These are phyloP conservation scores for Pichia californica DNA, from an alignment of 805 yeast genomes.

Conservation along the genomic window DNA sequence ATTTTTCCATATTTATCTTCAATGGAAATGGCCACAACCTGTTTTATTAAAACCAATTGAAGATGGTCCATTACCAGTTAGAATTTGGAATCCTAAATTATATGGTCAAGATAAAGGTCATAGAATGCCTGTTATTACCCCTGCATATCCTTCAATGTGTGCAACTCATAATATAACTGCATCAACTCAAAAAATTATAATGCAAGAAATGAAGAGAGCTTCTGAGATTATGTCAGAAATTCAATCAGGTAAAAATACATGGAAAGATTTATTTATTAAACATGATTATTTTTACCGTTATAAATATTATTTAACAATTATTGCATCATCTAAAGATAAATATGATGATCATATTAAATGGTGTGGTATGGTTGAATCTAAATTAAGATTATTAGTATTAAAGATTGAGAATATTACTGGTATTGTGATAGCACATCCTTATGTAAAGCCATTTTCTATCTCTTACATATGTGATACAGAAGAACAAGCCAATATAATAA, in stretches of 20 bases:
- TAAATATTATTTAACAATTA: constrained; percentile 78
- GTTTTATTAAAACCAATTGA: constrained; percentile 88
- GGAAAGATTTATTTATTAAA: constrained; percentile 71
- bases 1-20: constrained; percentile 76
- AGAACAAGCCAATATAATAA: constrained; percentile 30
- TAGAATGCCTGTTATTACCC: constrained; percentile 96
- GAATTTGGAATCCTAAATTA: constrained; percentile 93
- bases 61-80: constrained; percentile 93
- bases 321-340: constrained; percentile 66
- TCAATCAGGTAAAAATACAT: constrained; percentile 50
- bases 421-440: constrained; percentile 83
- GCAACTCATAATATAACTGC: constrained; percentile 93
- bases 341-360: constrained; percentile 83
- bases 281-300: constrained; percentile 80
- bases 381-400: constrained; percentile 70
- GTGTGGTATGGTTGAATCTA: constrained; percentile 91
- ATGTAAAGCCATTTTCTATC: constrained; percentile 64
- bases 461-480: constrained; percentile 39
- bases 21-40: constrained; percentile 99
- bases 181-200: constrained; percentile 78
- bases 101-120: constrained; percentile 88
- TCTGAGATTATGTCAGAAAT: constrained; percentile 64
- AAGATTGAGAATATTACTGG: constrained; percentile 77
- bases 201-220: constrained; percentile 77
- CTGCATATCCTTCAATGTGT: constrained; percentile 98